Evolutionary conservation across 371 early-diverging fungal genomes (phyloP).

Genomic region (Coemansia linderi): DNA sequence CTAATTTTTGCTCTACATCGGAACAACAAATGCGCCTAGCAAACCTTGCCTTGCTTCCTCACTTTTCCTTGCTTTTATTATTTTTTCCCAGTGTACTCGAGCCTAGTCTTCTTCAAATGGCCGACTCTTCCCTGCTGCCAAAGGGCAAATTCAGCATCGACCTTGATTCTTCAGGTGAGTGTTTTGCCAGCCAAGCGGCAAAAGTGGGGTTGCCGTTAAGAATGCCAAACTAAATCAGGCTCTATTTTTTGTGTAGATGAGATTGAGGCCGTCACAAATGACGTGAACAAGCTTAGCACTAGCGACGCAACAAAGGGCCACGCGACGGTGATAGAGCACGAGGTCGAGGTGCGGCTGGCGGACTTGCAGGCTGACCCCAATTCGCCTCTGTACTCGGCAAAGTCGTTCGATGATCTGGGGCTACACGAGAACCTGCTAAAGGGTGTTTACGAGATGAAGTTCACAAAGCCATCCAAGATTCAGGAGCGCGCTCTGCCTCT

Average conservation of each 20-base stretch:
- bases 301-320: neutral
- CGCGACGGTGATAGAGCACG: constrained; percentile 58
- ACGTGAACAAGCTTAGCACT: constrained; percentile 25
- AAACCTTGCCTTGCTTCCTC: neutral
- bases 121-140: constrained; percentile 14
- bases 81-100: constrained; percentile 2
- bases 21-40: neutral
- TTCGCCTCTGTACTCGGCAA: constrained; percentile 77
- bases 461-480: constrained; percentile 91
- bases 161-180: constrained; percentile 22
- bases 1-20: neutral
- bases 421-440: constrained; percentile 80
- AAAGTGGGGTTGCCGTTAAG: neutral
- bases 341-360: constrained; percentile 79
- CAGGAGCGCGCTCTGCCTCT: constrained; percentile 95
- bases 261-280: constrained; percentile 14
- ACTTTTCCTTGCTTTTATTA: neutral
- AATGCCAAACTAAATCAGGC: neutral
- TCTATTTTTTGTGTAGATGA: constrained; percentile 22
- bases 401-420: constrained; percentile 76
- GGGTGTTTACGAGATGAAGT: constrained; percentile 92
- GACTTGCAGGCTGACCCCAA: constrained; percentile 77
- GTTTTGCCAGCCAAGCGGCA: neutral
- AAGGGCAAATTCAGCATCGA: constrained; percentile 42
- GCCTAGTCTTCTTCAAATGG: neutral